Base-by-base conservation (phyloP, 2,329 filamentous ascomycete species). In the Claviceps sorghi region DNA sequence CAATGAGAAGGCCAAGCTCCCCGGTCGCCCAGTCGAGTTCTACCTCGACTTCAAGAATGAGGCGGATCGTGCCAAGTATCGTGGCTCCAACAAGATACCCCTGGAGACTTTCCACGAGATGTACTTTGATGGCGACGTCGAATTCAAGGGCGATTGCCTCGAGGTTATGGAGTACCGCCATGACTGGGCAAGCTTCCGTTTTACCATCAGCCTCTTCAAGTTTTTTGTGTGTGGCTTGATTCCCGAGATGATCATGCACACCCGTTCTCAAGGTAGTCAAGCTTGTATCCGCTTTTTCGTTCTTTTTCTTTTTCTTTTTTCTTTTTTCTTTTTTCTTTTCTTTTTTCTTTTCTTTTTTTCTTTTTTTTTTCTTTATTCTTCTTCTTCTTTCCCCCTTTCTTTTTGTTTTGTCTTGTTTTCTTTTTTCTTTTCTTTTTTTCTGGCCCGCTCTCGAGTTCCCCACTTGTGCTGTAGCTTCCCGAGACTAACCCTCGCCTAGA, bases 61-160 rank as follows among this genome's bases (percentile, higher is more conserved):
- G n/a, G 67, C 68, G 52, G 77, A 80, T 62, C 66, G 75, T 62
- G 64, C 67, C 62, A 88, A 83, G 71, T 93, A 88, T 72, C 76
- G 78, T 60, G 87, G 87, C 68, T 78, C 77, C 68, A 86, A 79
- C 72, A 90, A 86, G 73, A 88, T 93, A 55, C 84, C 88, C 52
- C 84, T 94, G 76, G 84, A 95, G 74, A 94, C 88, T 26, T 97
- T 97, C 76, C 83, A 94, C 67, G 90, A 96, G 72, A 95, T 91
- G 85, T 97, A 96, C 77, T 95, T 97, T 70, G 85, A 93, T 65
- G 88, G 88, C 54, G 83, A 95, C 54, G 89, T 95, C 57, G 88
- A 95, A 61, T 91, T 96, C 78, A 97, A 95, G 69, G 90, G 89
- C 54, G 93, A 97, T 70, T 80, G 78, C 62, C 78, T 97, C 57